phyloP scores from a whole-genome alignment of 2,329 filamentous ascomycete genomes.

The Fusarium azukiicola region DNA sequence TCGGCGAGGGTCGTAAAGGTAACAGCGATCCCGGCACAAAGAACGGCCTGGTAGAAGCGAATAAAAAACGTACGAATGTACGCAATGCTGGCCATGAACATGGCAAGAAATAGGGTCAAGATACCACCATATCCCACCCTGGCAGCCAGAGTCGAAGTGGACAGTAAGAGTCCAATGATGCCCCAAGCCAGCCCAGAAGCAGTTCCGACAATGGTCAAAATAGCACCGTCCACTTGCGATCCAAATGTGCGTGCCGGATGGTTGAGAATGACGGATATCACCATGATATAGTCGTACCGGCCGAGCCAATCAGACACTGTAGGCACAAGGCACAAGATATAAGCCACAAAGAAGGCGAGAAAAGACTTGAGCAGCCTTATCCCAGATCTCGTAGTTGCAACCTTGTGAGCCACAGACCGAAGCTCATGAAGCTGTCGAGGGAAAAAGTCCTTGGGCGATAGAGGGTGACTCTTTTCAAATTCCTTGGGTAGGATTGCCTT shows the following conservation, averaged over 20 bases:
- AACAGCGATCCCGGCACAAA: constrained; percentile 77
- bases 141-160: constrained; percentile 70
- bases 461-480: constrained; percentile 69
- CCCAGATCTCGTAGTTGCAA: constrained; percentile 72
- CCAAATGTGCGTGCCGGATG: constrained; percentile 78
- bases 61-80: constrained; percentile 77
- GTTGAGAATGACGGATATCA: constrained; percentile 77
- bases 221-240: constrained; percentile 76
- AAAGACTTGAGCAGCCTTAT: constrained; percentile 75
- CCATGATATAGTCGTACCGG: constrained; percentile 76
- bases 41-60: constrained; percentile 75
- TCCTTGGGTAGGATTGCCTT: constrained; percentile 69
- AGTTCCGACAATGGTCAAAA: constrained; percentile 75
- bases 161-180: constrained; percentile 74
- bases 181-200: constrained; percentile 77
- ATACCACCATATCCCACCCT: constrained; percentile 74
- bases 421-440: constrained; percentile 71
- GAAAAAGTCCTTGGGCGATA: constrained; percentile 70
- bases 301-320: constrained; percentile 72
- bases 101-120: constrained; percentile 74
- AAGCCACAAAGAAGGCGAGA: constrained; percentile 77
- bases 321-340: constrained; percentile 76
- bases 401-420: constrained; percentile 61
- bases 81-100: constrained; percentile 74
- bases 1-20: constrained; percentile 75